Conservation (phyloP, 2,329 filamentous ascomycete species). For the Botrytis cinerea region DNA sequence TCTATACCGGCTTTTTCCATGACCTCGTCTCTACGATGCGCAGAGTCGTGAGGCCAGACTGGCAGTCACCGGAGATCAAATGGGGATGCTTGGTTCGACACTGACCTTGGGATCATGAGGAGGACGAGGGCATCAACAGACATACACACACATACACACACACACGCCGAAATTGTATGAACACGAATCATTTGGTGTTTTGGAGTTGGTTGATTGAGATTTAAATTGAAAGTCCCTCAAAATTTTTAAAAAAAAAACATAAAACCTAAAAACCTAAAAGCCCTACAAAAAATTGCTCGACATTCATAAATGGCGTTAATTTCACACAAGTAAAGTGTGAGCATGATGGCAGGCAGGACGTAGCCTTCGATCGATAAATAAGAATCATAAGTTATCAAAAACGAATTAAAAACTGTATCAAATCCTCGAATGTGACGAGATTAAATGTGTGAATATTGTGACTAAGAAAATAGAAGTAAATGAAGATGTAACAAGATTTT, state of each 20-base stretch:
- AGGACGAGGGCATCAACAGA: not conserved
- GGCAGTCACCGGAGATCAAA: not conserved
- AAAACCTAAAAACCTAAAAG: not conserved
- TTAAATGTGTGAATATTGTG: not conserved
- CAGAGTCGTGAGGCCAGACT: not conserved
- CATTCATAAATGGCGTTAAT: not conserved
- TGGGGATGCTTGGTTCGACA: not conserved
- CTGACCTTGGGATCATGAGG: not conserved
- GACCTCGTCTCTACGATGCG: not conserved
- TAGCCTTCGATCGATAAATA: not conserved
- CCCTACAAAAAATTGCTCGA: not conserved
- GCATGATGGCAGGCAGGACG: not conserved
- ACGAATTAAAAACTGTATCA: not conserved
- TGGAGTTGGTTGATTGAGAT: not conserved
- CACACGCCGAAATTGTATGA: not conserved
- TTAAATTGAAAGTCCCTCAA: not conserved
- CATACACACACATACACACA: not conserved
- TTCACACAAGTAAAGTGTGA: not conserved
- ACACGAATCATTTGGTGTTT: not conserved
- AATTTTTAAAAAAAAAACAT: not conserved
- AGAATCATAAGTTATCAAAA: not conserved
- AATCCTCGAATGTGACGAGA: not conserved
- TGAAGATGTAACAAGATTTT: not conserved
- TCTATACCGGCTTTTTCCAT: rapidly evolving
- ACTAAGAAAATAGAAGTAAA: not conserved